phyloP scores from a whole-genome alignment of 1,139 yeast species.

The Debaryomyces singareniensis region DNA sequence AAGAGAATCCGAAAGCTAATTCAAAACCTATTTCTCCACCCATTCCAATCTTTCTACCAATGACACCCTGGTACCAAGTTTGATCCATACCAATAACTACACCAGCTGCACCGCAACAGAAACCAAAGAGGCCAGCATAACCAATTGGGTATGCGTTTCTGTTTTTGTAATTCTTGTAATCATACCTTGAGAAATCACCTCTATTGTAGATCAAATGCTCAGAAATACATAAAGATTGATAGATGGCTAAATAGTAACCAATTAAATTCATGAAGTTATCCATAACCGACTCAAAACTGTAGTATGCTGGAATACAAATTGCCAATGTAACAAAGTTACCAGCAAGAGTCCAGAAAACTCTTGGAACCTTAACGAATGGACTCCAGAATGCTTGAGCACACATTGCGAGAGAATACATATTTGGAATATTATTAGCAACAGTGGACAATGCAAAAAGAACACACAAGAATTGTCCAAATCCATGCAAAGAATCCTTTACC shows the following conservation, averaged over 20 bases:
- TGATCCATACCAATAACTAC: conserved; percentile 83
- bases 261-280: conserved; percentile 83
- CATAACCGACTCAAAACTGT: conserved; percentile 66
- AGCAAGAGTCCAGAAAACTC: conserved; percentile 71
- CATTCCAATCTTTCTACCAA: conserved; percentile 56
- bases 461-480: conserved; percentile 86
- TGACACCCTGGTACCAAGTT: conserved; percentile 71
- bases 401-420: conserved; percentile 83
- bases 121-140: conserved; percentile 67
- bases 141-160: conserved; percentile 63
- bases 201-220: conserved; percentile 77
- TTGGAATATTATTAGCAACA: conserved; percentile 85
- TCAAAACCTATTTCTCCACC: conserved; percentile 92
- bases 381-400: conserved; percentile 83
- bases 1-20: conserved; percentile 64
- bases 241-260: conserved; percentile 86
- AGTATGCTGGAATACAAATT: conserved; percentile 82
- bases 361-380: conserved; percentile 64
- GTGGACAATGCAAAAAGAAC: conserved; percentile 79
- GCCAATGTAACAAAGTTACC: conserved; percentile 79
- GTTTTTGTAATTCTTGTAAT: conserved; percentile 56
- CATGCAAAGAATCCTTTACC: conserved; percentile 73
- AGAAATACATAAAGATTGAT: conserved; percentile 61
- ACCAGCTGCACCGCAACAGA: conserved; percentile 81
- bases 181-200: conserved; percentile 54